Evolutionary conservation across 164 flowering plant genomes (phyloP).

Genomic region (Sedum album): DNA sequence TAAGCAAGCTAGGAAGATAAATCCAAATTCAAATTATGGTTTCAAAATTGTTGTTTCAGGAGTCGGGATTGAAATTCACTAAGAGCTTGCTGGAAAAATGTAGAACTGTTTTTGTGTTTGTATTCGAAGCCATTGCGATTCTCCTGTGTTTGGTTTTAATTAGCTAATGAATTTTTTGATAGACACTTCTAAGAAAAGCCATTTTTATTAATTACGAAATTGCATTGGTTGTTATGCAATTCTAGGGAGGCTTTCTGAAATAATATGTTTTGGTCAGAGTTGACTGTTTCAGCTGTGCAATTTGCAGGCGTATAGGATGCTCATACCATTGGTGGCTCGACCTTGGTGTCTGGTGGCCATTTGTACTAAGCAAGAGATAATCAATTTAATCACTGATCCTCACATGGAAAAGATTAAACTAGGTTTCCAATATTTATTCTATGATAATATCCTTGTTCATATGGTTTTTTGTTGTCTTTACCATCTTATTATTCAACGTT

Average conservation of each 20-base stretch:
- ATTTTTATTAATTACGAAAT: neutral
- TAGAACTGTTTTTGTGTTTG: neutral
- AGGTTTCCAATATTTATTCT: slow-evolving; percentile 28
- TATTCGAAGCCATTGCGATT: neutral
- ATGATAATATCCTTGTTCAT: neutral
- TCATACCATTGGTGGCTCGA: slow-evolving; percentile 65
- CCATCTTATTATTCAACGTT: neutral
- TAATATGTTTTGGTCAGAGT: neutral
- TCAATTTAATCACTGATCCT: slow-evolving; percentile 51
- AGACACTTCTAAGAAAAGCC: neutral
- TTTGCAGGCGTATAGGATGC: slow-evolving; percentile 70
- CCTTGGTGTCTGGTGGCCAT: slow-evolving; percentile 81
- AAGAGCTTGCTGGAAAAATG: neutral
- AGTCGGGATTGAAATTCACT: neutral
- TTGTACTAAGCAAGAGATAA: slow-evolving; percentile 71
- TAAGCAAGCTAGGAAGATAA: neutral
- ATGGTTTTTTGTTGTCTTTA: neutral
- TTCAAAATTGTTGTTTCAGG: too few species aligned
- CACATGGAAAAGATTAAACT: slow-evolving; percentile 58
- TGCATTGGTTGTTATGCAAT: neutral
- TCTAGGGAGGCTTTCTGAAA: neutral
- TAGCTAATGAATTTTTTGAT: neutral
- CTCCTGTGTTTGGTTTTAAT: neutral
- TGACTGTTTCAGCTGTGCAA: neutral
- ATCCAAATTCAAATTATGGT: neutral